Percentiles rank a stretch among this genome's conserved stretches.
These are phyloP conservation scores for Ceratocystis colombiana DNA, from an alignment of 2,329 filamentous ascomycete genomes.

Conservation along the genomic window DNA sequence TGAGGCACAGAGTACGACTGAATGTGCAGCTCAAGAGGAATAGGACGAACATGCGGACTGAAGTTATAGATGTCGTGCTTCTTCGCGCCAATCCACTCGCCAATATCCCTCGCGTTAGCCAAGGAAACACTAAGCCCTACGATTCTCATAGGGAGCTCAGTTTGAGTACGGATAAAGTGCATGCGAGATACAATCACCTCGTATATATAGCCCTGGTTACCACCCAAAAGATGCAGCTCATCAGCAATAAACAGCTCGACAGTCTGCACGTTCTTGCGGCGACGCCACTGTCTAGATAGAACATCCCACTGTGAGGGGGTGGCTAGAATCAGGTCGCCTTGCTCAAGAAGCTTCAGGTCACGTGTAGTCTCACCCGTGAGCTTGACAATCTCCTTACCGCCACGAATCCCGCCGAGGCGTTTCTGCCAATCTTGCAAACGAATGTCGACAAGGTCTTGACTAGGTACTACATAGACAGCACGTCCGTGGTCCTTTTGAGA, in stretches of 20 bases:
- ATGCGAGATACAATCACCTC: slow-evolving; percentile 96
- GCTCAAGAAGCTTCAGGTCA: slow-evolving; percentile 79
- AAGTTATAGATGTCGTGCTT: slow-evolving; percentile 99
- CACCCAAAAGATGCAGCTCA: slow-evolving; percentile 86
- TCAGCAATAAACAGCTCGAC: slow-evolving; percentile 90
- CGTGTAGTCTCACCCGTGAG: slow-evolving; percentile 85
- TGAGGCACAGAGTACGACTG: slow-evolving; percentile 94
- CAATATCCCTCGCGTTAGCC: slow-evolving; percentile 84
- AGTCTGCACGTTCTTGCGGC: slow-evolving; percentile 86
- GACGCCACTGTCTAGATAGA: slow-evolving; percentile 89
- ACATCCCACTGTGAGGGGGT: slow-evolving; percentile 95
- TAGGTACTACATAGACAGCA: slow-evolving; percentile 88
- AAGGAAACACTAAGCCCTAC: slow-evolving; percentile 84
- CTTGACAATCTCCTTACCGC: slow-evolving; percentile 85
- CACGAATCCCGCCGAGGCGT: slow-evolving; percentile 59
- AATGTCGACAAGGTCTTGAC: slow-evolving; percentile 82
- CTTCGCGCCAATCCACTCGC: slow-evolving; percentile 94
- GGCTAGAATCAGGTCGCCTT: slow-evolving; percentile 79
- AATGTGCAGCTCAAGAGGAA: slow-evolving; percentile 85
- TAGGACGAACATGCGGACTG: slow-evolving; percentile 77
- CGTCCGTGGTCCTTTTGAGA: slow-evolving; percentile 48
- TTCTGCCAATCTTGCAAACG: slow-evolving; percentile 76
- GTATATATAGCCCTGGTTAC: slow-evolving; percentile 77
- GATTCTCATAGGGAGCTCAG: slow-evolving; percentile 74
- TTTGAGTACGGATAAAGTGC: slow-evolving; percentile 87